These are phyloP conservation scores for Ramularia collo-cygni DNA, from an alignment of 2,329 filamentous ascomycete species.

Conservation along the genomic window DNA sequence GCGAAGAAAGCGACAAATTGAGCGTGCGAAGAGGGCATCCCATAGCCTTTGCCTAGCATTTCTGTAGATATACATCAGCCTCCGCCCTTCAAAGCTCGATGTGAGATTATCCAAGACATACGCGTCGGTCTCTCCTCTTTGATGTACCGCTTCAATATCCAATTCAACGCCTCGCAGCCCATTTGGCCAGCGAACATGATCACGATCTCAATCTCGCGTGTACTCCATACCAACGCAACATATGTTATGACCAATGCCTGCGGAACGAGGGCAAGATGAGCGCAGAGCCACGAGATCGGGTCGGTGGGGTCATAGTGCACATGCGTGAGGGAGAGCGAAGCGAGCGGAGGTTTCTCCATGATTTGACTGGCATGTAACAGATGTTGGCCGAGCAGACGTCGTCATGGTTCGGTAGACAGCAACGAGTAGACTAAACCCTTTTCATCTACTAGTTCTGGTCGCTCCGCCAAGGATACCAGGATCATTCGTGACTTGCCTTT, in stretches of 20 bases:
- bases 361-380: slow-evolving; percentile 3
- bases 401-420: too few relatives aligned
- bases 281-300: slow-evolving; percentile 75
- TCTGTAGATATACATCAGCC: slow-evolving; percentile 36
- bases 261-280: slow-evolving; percentile 88
- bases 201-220: slow-evolving; percentile 80
- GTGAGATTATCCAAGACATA: slow-evolving; percentile 38
- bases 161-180: slow-evolving; percentile 86
- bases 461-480: not conserved
- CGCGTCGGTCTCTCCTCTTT: slow-evolving; percentile 82
- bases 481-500: not conserved
- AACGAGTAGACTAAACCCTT: not conserved
- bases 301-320: slow-evolving; percentile 95
- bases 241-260: slow-evolving; percentile 89
- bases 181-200: slow-evolving; percentile 91
- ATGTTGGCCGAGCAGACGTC: too few relatives aligned
- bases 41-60: slow-evolving; percentile 85
- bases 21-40: slow-evolving; percentile 92
- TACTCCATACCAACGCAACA: slow-evolving; percentile 81
- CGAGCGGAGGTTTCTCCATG: slow-evolving; percentile 56
- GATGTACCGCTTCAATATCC: slow-evolving; percentile 79
- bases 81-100: not conserved
- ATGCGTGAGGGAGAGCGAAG: slow-evolving; percentile 89
- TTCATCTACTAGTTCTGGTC: not conserved
- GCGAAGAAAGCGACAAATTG: slow-evolving; percentile 94